These are phyloP conservation scores for Microbotryum lychnidis-dioicae DNA, from an alignment of 1,284 basidiomycete species.

Conservation along the genomic window DNA sequence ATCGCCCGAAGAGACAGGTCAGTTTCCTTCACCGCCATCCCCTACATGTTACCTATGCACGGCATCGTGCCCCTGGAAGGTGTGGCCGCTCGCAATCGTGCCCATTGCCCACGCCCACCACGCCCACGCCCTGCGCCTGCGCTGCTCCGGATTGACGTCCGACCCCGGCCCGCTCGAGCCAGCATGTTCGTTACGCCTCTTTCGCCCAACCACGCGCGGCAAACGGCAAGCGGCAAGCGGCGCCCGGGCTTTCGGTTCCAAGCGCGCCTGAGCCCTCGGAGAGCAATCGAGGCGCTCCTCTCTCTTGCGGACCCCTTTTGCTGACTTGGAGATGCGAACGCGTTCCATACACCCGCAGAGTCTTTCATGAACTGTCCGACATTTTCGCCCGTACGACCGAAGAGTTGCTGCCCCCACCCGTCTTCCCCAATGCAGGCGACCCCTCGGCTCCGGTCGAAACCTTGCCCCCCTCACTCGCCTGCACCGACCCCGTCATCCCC, in stretches of 20 bases:
- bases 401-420: conserved; percentile 31
- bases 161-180: conserved; percentile 29
- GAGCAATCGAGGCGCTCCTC: conserved; percentile 41
- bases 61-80: not conserved
- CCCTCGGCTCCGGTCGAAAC: conserved; percentile 26
- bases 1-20: conserved; percentile 45
- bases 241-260: conserved; percentile 17
- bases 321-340: not conserved
- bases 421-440: conserved; percentile 25
- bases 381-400: conserved; percentile 30
- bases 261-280: conserved; percentile 43
- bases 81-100: not conserved
- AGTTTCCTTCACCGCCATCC: conserved; percentile 21
- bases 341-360: conserved; percentile 5
- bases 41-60: not conserved
- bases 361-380: conserved; percentile 33
- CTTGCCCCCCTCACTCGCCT: conserved; percentile 29
- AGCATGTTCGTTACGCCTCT: conserved; percentile 40
- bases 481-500: conserved; percentile 31
- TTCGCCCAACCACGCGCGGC: conserved; percentile 38
- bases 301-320: conserved; percentile 28
- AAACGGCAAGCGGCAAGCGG: too few species aligned
- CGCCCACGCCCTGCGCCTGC: too few species aligned
- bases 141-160: not conserved
- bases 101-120: not conserved